Evolutionary conservation across 208 protist species (phyloP), one percentile per base, ranked within the genome.

Genomic region (Wallacemonas sp.): DNA sequence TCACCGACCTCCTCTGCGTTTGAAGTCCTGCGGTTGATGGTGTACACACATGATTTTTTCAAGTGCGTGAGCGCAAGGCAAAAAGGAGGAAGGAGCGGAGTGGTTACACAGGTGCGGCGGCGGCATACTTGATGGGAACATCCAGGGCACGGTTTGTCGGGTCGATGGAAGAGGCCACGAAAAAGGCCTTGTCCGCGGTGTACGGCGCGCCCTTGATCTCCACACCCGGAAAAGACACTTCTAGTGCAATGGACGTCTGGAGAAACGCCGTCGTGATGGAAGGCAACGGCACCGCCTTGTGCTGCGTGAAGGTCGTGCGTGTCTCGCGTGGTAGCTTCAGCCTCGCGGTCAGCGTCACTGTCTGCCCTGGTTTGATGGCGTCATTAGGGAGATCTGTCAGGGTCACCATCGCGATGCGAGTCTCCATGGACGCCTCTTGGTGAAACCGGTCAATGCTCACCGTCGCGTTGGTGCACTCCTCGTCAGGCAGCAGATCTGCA

Each of bases 381-480:
- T 57, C 50, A 19, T 57, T 19, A 17, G 50, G 50, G 13, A 57
- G 50, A 27, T 57, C 32, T 3, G 50, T 57, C 29, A 57, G n/a
- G 50, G 50, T 57, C n/a, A 57, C 50, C 8, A 27, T 5, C 4
- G 50, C 50, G 30, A 57, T 57, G 13, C 50, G 50, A 5, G 32
- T 57, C 30, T 57, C 50, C 50, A 57, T 57, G 50, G 50, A 57
- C 4, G 50, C 50, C 32, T 34, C 50, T 19, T 57, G 50, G 29
- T 39, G 50, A 32, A 57, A 57, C 50, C 30, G 24, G 2, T 3
- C 22, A 3, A 38, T 21, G 30, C 4, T 27, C 30, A 57, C 30
- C n/a, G 29, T 41, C n/a, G 50, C 39, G 32, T 57, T 57, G 30
- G 30, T 57, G 50, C 50, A 57, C 50, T 57, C 50, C 32, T 57